phyloP scores from a whole-genome alignment of 768 basidiomycete genomes.

The Leccinum imitatum region DNA sequence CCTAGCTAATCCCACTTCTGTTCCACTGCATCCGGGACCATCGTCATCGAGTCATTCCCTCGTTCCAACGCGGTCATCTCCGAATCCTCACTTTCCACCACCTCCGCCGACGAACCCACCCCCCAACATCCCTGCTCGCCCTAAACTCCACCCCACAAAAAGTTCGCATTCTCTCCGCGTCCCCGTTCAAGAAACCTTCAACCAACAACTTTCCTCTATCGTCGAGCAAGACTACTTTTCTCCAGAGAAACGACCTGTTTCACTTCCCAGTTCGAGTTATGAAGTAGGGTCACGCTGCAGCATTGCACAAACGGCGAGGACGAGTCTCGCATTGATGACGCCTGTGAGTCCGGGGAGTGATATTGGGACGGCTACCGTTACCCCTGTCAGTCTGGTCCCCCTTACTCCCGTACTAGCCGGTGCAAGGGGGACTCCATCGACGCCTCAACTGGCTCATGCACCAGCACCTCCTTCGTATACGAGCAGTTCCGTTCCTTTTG shows the following conservation, averaged over 20 bases:
- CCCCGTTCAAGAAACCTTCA: slow-evolving; percentile 32
- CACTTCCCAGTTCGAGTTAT: slow-evolving; percentile 29
- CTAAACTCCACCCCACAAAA: slow-evolving; percentile 35
- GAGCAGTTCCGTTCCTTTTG: slow-evolving; percentile 24
- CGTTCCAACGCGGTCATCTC: slow-evolving; percentile 23
- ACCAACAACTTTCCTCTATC: slow-evolving; percentile 59
- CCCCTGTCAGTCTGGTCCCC: slow-evolving; percentile 31
- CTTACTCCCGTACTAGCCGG: slow-evolving; percentile 25
- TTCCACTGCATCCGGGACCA: slow-evolving; percentile 1
- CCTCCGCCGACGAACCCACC: slow-evolving; percentile 33
- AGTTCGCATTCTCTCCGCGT: slow-evolving; percentile 46
- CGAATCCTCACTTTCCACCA: slow-evolving; percentile 34
- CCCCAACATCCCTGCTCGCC: slow-evolving; percentile 26
- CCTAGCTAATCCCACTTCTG: not conserved
- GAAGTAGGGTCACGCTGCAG: slow-evolving; percentile 28
- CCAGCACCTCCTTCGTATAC: slow-evolving; percentile 23
- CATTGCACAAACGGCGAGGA: slow-evolving; percentile 35
- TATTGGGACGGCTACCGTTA: slow-evolving; percentile 24
- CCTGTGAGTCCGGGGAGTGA: slow-evolving; percentile 26
- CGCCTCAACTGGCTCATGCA: slow-evolving; percentile 13
- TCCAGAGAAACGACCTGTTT: slow-evolving; percentile 42
- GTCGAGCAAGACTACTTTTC: slow-evolving; percentile 64
- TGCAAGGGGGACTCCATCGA: slow-evolving; percentile 15
- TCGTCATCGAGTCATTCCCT: slow-evolving; percentile 18
- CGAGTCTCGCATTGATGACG: slow-evolving; percentile 28